phyloP scores from a whole-genome alignment of 2,329 filamentous ascomycete genomes.

The Cadophora sp. region DNA sequence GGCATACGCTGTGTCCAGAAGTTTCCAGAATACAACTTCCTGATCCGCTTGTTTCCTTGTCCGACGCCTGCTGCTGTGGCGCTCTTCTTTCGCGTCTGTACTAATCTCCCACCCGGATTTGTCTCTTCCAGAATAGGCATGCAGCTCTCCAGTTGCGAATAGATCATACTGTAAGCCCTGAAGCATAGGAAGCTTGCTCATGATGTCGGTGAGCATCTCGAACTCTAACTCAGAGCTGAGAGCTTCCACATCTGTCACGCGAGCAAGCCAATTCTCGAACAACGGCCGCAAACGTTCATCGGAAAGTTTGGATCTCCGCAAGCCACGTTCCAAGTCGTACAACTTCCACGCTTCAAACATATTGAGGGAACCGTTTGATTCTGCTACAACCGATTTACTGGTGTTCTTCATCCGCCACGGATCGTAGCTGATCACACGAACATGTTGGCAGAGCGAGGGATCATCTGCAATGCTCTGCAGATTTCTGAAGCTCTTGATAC shows the following conservation, averaged over 20 bases:
- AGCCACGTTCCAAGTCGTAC: neutral
- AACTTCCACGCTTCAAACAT: slow-evolving; percentile 5
- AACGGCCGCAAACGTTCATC: neutral
- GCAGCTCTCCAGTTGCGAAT: neutral
- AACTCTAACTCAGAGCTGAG: neutral
- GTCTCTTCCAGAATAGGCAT: neutral
- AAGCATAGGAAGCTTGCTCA: slow-evolving; percentile 2
- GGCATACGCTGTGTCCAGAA: neutral
- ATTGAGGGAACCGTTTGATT: neutral
- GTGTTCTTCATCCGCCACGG: slow-evolving; percentile 7
- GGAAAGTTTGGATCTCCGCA: neutral
- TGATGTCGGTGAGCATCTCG: neutral
- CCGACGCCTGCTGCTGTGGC: neutral
- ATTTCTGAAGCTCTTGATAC: neutral
- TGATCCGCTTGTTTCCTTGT: neutral
- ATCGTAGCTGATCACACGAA: slow-evolving; percentile 5
- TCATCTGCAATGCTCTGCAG: neutral
- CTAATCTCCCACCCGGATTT: neutral
- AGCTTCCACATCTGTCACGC: neutral
- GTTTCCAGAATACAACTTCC: neutral
- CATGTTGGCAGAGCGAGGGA: neutral
- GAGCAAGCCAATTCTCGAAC: neutral
- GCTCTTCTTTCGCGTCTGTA: neutral
- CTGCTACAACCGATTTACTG: neutral
- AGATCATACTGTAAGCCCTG: neutral